Base-by-base conservation (phyloP, 2,329 filamentous ascomycete species). In the Leptoxyphium fumago region DNA sequence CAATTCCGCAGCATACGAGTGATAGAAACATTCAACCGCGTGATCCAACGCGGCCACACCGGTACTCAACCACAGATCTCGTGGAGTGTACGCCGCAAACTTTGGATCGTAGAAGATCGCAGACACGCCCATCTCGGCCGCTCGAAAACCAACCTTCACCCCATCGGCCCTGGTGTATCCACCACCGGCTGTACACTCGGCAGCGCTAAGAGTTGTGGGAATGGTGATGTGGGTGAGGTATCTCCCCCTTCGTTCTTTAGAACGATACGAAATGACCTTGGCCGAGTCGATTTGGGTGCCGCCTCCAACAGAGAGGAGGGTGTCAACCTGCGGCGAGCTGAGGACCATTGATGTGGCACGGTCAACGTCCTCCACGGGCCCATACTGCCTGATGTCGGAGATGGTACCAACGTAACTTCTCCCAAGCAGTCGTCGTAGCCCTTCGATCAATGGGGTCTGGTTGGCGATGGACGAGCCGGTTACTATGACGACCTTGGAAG, bases 11-110 rank as follows among this genome's bases (percentile, higher is more conserved):
- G 67, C 63, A 1, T 61, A 63, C 1, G 66, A 65, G 45, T 73
- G 67, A 45, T 71, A 72, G 36, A 71, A 53, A 2, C 64, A 44
- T 48, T 73, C 70, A 11, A 73, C 54, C 1, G 70, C 68, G 47
- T 73, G 70, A 48, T 73, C 69, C 29, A 73, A 50, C 2, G 70
- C 68, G 6, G 69, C 56, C 30, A 73, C 53, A 0, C 66, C 70
- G 0, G 70, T 72, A 28, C 61, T 62, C 14, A 68, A 50, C 62
- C 66, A 72, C 2, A 72, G 57, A 2, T 54, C 46, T 30, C 57
- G 56, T 0, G 70, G 70, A 4, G 70, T 72, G 45, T 72, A 53
- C 5, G 61, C 46, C 0, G 63, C 68, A 43, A 70, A 70, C 1
- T 50, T 54, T 2, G 67, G 50, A 49, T 73, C 70, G 52, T 73